Conservation (phyloP, 2,329 filamentous ascomycete genomes). For the Ceratocystis cubensis region DNA sequence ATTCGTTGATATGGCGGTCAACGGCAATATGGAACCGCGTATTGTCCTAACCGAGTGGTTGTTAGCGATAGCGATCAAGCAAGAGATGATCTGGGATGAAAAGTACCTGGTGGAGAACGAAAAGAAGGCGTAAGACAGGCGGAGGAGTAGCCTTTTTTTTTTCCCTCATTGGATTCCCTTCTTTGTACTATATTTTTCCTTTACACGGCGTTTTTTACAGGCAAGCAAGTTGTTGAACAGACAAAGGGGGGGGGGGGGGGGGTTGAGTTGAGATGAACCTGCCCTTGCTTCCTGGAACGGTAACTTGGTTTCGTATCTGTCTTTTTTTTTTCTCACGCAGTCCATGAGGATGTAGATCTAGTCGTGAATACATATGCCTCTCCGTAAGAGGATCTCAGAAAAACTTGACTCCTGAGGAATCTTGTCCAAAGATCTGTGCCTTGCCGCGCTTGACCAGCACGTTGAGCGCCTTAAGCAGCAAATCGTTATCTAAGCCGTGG, state of each 20-base stretch:
- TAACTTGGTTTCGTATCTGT: neutral
- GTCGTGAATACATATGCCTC: too few species aligned
- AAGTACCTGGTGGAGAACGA: slow-evolving; percentile 42
- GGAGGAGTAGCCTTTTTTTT: neutral
- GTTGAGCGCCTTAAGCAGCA: slow-evolving; percentile 66
- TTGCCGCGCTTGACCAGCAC: slow-evolving; percentile 80
- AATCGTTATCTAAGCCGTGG: slow-evolving; percentile 71
- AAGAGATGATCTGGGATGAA: slow-evolving; percentile 58
- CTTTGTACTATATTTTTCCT: slow-evolving; percentile 4
- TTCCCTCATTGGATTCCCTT: neutral
- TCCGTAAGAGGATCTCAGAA: slow-evolving; percentile 45
- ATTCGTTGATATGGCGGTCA: slow-evolving; percentile 67
- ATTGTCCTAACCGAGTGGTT: slow-evolving; percentile 85
- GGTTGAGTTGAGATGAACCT: too few species aligned
- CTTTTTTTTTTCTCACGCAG: neutral
- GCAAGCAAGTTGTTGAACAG: neutral
- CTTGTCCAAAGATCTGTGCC: slow-evolving; percentile 83
- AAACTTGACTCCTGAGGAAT: slow-evolving; percentile 89
- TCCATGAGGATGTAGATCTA: too few species aligned
- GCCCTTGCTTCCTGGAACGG: neutral
- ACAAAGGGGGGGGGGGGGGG: too few species aligned
- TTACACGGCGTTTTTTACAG: neutral
- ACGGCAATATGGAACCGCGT: slow-evolving; percentile 64
- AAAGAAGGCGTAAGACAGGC: neutral
- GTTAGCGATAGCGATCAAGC: slow-evolving; percentile 76